Conservation (phyloP, 352 stramenopile genomes). For the Peronospora belbahrii region DNA sequence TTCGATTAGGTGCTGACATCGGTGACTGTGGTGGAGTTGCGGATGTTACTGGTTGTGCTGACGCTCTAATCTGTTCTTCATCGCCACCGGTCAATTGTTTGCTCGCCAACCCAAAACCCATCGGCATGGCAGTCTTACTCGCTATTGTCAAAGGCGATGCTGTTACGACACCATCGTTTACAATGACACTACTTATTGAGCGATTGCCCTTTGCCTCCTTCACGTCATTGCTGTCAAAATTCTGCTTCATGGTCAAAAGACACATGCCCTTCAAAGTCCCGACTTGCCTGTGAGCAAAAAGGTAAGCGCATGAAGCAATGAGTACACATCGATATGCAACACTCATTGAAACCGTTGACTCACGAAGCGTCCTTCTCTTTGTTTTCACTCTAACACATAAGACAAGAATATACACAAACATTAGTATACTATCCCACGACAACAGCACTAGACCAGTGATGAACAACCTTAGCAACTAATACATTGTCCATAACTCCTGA, state of each 20-base stretch:
- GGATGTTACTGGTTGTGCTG: slow-evolving; percentile 4
- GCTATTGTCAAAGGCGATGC: background rate
- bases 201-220: background rate
- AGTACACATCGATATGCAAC: slow-evolving; percentile 1
- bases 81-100: background rate
- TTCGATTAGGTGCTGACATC: slow-evolving; percentile 11
- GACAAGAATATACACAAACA: background rate
- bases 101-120: background rate
- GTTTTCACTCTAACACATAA: slow-evolving; percentile 2
- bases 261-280: slow-evolving; percentile 28
- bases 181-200: background rate
- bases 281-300: slow-evolving; percentile 14
- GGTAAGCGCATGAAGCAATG: background rate
- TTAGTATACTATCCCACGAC: background rate
- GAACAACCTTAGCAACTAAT: slow-evolving; percentile 3
- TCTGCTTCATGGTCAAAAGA: slow-evolving; percentile 16
- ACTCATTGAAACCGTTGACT: slow-evolving; percentile 1
- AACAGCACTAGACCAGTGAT: background rate
- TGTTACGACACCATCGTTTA: background rate
- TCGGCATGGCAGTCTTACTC: background rate
- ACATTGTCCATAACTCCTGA: background rate
- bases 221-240: slow-evolving; percentile 1
- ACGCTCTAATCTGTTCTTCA: background rate
- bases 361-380: slow-evolving; percentile 8
- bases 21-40: slow-evolving; percentile 20